Percentiles rank a stretch among this genome's conserved stretches.
These are phyloP conservation scores for Selaginella moellendorffii DNA, from an alignment of 75 land plant species.

Conservation along the genomic window DNA sequence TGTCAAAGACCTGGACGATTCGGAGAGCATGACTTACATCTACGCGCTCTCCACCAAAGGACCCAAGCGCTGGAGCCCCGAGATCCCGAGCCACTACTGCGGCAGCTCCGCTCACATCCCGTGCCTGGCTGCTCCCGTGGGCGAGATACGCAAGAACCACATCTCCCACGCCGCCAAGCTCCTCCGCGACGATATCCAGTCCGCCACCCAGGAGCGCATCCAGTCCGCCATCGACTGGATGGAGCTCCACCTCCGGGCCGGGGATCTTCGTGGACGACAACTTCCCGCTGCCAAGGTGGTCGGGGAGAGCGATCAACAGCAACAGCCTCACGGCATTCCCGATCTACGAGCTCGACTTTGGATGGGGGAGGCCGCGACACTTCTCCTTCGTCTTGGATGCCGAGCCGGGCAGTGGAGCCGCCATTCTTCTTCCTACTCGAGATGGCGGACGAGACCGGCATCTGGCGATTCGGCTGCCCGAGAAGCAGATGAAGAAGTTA, in stretches of 20 bases:
- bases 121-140: not conserved
- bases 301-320: not conserved
- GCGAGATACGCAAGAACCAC: not conserved
- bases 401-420: not conserved
- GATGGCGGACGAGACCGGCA: not conserved
- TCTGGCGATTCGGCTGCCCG: not conserved
- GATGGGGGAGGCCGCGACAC: not conserved
- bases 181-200: not conserved
- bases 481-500: no score
- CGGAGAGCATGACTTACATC: not conserved
- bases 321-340: not conserved
- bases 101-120: not conserved
- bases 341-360: not conserved
- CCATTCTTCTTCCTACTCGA: not conserved
- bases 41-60: not conserved
- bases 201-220: not conserved
- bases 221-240: not conserved
- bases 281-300: not conserved
- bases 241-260: not conserved
- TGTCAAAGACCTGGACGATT: not conserved
- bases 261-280: not conserved
- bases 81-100: not conserved
- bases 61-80: not conserved
- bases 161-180: slow-evolving; percentile 4
- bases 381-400: not conserved